Conservation (phyloP, 176 grass and related monocot species). For the Oryza nivara region DNA sequence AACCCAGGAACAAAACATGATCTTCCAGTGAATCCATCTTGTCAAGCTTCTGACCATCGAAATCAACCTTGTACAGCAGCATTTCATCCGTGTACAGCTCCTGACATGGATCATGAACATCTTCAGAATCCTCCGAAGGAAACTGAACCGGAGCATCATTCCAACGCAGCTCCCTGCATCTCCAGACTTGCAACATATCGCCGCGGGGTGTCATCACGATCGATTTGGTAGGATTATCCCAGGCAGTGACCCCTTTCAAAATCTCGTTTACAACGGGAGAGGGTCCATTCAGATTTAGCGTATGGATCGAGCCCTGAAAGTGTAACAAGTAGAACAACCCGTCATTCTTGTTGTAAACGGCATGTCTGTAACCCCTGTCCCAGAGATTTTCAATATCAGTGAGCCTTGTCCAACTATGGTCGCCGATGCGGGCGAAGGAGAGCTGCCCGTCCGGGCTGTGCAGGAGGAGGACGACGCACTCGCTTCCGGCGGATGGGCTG, state of each 20-base stretch:
- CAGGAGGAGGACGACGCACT: not conserved
- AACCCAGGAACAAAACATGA: not conserved
- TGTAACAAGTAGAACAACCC: not conserved
- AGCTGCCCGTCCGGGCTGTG: not conserved
- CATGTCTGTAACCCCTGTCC: not conserved
- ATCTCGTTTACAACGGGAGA: not conserved
- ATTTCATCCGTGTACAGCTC: not conserved
- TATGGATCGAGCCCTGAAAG: not conserved
- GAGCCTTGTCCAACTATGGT: not conserved
- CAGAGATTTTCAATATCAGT: too few species aligned
- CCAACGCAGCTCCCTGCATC: too few species aligned
- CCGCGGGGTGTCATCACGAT: too few species aligned
- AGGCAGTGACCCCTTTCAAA: too few species aligned
- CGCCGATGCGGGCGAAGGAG: slow-evolving; percentile 1
- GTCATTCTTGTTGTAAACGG: not conserved
- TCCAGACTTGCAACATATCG: too few species aligned
- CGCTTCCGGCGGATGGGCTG: too few species aligned
- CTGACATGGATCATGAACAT: not conserved
- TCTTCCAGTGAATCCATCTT: not conserved
- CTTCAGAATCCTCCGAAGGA: not conserved
- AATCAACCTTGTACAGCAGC: not conserved
- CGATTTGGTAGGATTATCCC: too few species aligned
- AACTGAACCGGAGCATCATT: too few species aligned
- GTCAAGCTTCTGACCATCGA: not conserved
- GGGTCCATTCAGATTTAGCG: not conserved